phyloP scores from a whole-genome alignment of 2,329 filamentous ascomycete species.

The Fusarium newnesense region DNA sequence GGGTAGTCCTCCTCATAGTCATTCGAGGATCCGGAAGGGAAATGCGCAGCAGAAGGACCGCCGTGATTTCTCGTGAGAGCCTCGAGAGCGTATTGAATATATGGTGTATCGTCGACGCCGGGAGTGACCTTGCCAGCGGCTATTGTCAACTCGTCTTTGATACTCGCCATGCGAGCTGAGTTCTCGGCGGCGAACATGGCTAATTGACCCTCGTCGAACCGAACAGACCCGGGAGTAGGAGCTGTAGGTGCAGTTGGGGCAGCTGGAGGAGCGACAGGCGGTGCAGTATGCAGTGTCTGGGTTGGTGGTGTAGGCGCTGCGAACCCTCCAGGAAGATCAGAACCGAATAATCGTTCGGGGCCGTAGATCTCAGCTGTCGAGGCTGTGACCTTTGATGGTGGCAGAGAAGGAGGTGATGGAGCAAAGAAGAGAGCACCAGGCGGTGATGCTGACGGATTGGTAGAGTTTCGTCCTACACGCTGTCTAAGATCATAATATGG shows the following conservation, averaged over 20 bases:
- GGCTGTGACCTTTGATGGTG: slow-evolving; percentile 36
- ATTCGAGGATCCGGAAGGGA: slow-evolving; percentile 55
- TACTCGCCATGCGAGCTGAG: slow-evolving; percentile 50
- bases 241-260: slow-evolving; percentile 17
- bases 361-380: slow-evolving; percentile 57
- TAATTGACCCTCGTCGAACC: slow-evolving; percentile 53
- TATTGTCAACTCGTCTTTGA: slow-evolving; percentile 64
- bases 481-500: slow-evolving; percentile 43
- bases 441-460: slow-evolving; percentile 46
- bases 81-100: slow-evolving; percentile 89
- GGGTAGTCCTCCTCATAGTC: slow-evolving; percentile 47
- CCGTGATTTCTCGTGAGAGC: slow-evolving; percentile 82
- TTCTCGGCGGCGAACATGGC: slow-evolving; percentile 52
- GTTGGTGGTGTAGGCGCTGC: slow-evolving; percentile 33
- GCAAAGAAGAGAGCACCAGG: slow-evolving; percentile 48
- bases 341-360: slow-evolving; percentile 53
- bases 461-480: slow-evolving; percentile 32
- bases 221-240: slow-evolving; percentile 39
- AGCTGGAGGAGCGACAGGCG: slow-evolving; percentile 12
- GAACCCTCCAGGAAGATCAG: slow-evolving; percentile 41
- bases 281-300: slow-evolving; percentile 23
- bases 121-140: slow-evolving; percentile 72
- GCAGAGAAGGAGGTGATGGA: slow-evolving; percentile 53
- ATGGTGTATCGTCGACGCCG: slow-evolving; percentile 84
- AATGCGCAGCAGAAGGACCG: slow-evolving; percentile 63